Base-by-base conservation (phyloP, 2,329 filamentous ascomycete species). In the Calycina herbarum region DNA sequence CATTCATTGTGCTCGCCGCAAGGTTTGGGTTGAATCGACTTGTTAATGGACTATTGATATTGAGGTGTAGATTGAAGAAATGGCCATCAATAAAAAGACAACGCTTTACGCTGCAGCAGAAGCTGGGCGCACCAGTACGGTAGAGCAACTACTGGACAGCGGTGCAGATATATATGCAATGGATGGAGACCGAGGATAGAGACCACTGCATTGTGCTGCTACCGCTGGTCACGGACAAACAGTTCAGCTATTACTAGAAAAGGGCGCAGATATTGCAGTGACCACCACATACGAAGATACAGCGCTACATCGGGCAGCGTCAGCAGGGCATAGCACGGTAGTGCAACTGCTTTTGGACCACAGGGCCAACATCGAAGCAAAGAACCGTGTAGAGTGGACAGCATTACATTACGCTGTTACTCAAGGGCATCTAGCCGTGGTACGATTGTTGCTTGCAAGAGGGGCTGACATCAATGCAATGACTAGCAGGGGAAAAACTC, bases 171-270 rank as follows among this genome's bases (percentile, higher is more conserved):
- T 17, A 8, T 5, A 1, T n/a, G 42, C 15, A 2, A 20, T 4
- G n/a, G 1, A 11, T 11, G 4, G 2, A 1, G 1, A 11, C 11
- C 15, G 5, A 5, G 42, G 15, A 4, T 1, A 4, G 17, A n/a
- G 6, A 20, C 17, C 42, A 45, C 5, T 45, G n/a, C 7, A n/a
- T 45, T 5, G 17, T 7, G 42, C 42, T n/a, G 42, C 42, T 45
- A 2, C 1, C 15, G 1, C 1, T 45, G 15, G 42, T 4, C 17
- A 45, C 42, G 17, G 2, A 5, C 42, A n/a, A n/a, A n/a, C n/a
- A 8, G 17, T 45, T 5, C 42, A 45, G n/a, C 15, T 45, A 3
- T 45, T 45, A 5, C 17, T 45, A 3, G 42, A 45, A 20, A n/a
- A n/a, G 1, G 17, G 42, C 2, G 42, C 42, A n/a, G 2, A 5